These are phyloP conservation scores for Triticum aestivum DNA, from an alignment of 176 grass and related monocot genomes.

Conservation along the genomic window IWGSC_CS_RefSeq_v2.1 NC_057803.1:439827726-439828225, in stretches of 20 bases:
- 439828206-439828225: background rate
- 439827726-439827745: slow-evolving; percentile 25
- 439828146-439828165: background rate
- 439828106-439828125: slow-evolving; percentile 29
- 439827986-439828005: background rate
- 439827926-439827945: slow-evolving; percentile 26
- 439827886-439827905: slow-evolving; percentile 41
- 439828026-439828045: slow-evolving; percentile 30
- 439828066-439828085: slow-evolving; percentile 5
- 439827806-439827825: slow-evolving; percentile 28
- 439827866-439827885: slow-evolving; percentile 23
- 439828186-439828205: background rate
- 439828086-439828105: slow-evolving; percentile 7
- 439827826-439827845: slow-evolving; percentile 35
- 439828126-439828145: background rate
- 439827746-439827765: slow-evolving; percentile 51
- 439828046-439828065: background rate
- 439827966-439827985: background rate
- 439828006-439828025: slow-evolving; percentile 13
- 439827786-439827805: slow-evolving; percentile 1
- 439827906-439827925: slow-evolving; percentile 30
- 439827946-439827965: slow-evolving; percentile 31
- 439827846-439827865: slow-evolving; percentile 1
- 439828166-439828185: background rate
- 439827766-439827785: slow-evolving; percentile 37